phyloP scores from a whole-genome alignment of 768 basidiomycete genomes.

The Lentinula raphanica region DNA sequence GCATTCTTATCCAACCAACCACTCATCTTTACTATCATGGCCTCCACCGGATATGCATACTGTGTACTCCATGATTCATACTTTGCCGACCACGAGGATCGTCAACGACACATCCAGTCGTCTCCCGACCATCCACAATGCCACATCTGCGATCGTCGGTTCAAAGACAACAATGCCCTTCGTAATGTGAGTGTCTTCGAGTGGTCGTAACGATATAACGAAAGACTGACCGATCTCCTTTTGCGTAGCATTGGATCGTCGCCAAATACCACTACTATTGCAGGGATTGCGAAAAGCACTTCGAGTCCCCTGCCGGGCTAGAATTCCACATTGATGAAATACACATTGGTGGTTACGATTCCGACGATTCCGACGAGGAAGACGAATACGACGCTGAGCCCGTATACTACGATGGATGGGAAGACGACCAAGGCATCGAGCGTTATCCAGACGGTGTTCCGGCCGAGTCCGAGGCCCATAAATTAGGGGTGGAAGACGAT shows the following conservation, averaged over 20 bases:
- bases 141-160: conserved; percentile 1
- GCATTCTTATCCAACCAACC: too few relatives aligned
- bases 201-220: neutral
- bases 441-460: conserved; percentile 3
- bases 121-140: conserved; percentile 2
- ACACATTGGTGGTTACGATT: neutral
- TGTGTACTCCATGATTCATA: neutral
- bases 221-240: neutral
- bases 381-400: neutral
- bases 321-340: neutral
- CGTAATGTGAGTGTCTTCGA: neutral
- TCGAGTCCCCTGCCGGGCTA: neutral
- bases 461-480: neutral
- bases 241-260: neutral
- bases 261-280: conserved; percentile 2
- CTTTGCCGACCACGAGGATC: neutral
- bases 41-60: neutral
- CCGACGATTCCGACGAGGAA: too few relatives aligned
- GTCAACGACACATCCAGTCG: neutral
- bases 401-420: neutral
- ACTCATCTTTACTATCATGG: neutral
- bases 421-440: neutral
- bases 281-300: neutral
- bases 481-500: neutral
- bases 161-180: neutral